Evolutionary conservation across 2,329 filamentous ascomycete genomes (phyloP).

Genomic region (Pseudogymnoascus sp.): DNA sequence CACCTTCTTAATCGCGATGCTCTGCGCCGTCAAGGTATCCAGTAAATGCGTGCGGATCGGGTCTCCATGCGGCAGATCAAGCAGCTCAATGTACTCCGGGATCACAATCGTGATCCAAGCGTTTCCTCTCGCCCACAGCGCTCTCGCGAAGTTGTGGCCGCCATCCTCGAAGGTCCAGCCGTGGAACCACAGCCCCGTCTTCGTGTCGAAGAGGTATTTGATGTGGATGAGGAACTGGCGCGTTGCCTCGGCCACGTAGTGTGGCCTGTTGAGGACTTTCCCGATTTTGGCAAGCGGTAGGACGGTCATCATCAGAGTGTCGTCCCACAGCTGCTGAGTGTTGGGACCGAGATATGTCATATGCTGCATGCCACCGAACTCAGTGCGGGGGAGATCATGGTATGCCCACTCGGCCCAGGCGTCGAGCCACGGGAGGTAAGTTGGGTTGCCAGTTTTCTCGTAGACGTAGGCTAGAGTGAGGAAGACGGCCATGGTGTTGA

Average conservation of each 20-base stretch:
- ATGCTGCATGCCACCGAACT: conserved; percentile 44
- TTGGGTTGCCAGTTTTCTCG: conserved; percentile 60
- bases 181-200: conserved; percentile 69
- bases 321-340: conserved; percentile 72
- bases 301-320: conserved; percentile 84
- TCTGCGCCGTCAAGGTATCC: conserved; percentile 61
- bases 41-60: conserved; percentile 47
- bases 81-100: conserved; percentile 68
- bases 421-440: conserved; percentile 70
- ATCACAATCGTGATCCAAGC: conserved; percentile 77
- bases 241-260: conserved; percentile 72
- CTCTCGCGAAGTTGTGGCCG: conserved; percentile 53
- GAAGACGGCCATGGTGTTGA: conserved; percentile 77
- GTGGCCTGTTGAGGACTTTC: conserved; percentile 56
- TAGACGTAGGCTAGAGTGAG: conserved; percentile 71
- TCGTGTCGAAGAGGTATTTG: conserved; percentile 67
- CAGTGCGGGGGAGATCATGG: conserved; percentile 64
- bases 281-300: conserved; percentile 75
- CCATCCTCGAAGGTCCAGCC: conserved; percentile 70
- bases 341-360: conserved; percentile 52
- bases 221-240: conserved; percentile 69
- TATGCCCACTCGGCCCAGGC: conserved; percentile 78
- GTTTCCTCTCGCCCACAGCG: conserved; percentile 54
- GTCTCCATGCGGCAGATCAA: conserved; percentile 52
- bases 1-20: conserved; percentile 51